Percentiles rank a stretch among this genome's conserved stretches.
phyloP scores from a whole-genome alignment of 495 filamentous ascomycete genomes.

The Podospora tetraspora region DNA sequence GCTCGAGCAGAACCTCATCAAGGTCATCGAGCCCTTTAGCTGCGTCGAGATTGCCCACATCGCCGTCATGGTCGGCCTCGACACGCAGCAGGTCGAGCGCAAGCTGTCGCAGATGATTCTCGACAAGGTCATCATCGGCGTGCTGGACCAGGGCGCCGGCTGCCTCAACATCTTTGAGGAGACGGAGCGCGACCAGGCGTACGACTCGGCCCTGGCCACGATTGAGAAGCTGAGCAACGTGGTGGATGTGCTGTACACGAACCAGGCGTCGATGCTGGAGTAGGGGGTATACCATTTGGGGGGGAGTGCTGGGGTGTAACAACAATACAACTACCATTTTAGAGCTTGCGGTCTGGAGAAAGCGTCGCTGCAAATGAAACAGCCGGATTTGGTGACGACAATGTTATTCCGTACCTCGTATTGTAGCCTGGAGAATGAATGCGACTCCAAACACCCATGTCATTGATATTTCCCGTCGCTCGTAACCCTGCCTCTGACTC shows the following conservation, averaged over 20 bases:
- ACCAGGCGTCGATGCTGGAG: slow-evolving; percentile 93
- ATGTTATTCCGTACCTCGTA: background rate
- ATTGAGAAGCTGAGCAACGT: slow-evolving; percentile 97
- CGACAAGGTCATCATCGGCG: slow-evolving; percentile 96
- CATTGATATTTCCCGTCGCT: background rate
- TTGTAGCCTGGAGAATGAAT: background rate
- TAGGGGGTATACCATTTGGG: slow-evolving; percentile 35
- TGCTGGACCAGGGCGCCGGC: slow-evolving; percentile 94
- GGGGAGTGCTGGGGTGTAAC: slow-evolving; percentile 4
- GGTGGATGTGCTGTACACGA: slow-evolving; percentile 94
- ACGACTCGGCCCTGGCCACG: slow-evolving; percentile 88
- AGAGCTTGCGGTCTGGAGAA: background rate
- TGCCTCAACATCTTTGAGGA: slow-evolving; percentile 97
- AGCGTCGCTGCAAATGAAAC: background rate
- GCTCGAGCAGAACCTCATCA: slow-evolving; percentile 97
- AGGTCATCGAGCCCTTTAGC: slow-evolving; percentile 98
- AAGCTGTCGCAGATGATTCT: slow-evolving; percentile 99
- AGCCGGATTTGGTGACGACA: background rate
- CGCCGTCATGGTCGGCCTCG: slow-evolving; percentile 92
- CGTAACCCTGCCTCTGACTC: background rate
- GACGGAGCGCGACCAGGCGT: slow-evolving; percentile 84
- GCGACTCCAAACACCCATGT: background rate
- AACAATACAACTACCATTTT: slow-evolving; percentile 9
- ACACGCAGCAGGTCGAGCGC: slow-evolving; percentile 93
- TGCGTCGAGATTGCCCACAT: slow-evolving; percentile 95